Evolutionary conservation across 371 early-diverging fungal species (phyloP).

Genomic region (Mucor ambiguus): DNA sequence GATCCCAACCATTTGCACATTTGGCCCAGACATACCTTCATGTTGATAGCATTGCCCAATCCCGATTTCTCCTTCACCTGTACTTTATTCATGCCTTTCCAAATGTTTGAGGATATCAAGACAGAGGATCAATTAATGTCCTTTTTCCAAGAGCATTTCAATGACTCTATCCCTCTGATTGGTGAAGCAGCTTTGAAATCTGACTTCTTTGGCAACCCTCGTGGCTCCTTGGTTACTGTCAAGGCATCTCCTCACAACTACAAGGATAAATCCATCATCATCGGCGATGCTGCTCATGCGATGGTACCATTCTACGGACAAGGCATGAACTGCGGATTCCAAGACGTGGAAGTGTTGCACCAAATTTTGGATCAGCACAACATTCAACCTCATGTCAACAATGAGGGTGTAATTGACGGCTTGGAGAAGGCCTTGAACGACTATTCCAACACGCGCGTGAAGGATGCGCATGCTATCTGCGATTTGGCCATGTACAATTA

Average conservation of each 20-base stretch:
- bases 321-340: constrained; percentile 99
- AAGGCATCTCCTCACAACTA: constrained; percentile 91
- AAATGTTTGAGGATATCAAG: constrained; percentile 80
- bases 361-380: constrained; percentile 62
- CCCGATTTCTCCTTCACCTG: constrained; percentile 92
- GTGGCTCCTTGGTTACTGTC: constrained; percentile 82
- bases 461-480: constrained; percentile 90
- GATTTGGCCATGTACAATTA: constrained; percentile 96
- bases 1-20: constrained; percentile 94
- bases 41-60: constrained; percentile 97
- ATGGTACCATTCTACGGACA: constrained; percentile 98
- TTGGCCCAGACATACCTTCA: constrained; percentile 94
- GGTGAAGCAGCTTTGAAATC: constrained; percentile 68
- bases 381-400: constrained; percentile 32
- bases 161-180: constrained; percentile 83
- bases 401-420: constrained; percentile 17
- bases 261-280: constrained; percentile 71
- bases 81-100: constrained; percentile 94
- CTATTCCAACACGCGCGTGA: constrained; percentile 73
- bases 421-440: constrained; percentile 66
- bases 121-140: constrained; percentile 65
- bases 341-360: constrained; percentile 86
- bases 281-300: constrained; percentile 97
- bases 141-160: constrained; percentile 82
- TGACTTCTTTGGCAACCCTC: constrained; percentile 85